Evolutionary conservation across 805 yeast genomes (phyloP), one percentile per base, ranked within the genome.

Genomic region (Tetrapisispora arboricola): DNA sequence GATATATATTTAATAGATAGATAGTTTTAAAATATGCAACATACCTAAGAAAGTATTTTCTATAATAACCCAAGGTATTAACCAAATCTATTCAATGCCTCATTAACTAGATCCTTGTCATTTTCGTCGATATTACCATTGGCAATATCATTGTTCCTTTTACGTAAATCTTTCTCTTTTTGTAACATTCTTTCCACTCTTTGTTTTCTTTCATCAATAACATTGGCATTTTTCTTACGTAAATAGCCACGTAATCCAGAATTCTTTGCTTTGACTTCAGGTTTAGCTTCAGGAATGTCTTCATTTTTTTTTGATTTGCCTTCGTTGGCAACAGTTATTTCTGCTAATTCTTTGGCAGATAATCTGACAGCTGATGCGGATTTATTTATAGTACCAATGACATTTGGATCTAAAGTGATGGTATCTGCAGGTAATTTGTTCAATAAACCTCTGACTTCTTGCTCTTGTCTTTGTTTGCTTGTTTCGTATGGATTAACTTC

Each of bases 401-500:
- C 76, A 54, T 72, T 75, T 43, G 97, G 97, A 70, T 92, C 95
- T 55, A 92, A 67, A 1, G 94, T 71, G 45, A 92, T 92, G 66
- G 94, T 81, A 60, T 90, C 97, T 6, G 96, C 94, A 49, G 83
- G 79, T 49, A 92, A 69, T 64, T 92, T 92, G 65, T 90, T 84
- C 57, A 92, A 65, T 60, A 92, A 71, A 2, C 81, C 64, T 57
- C 90, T 77, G 28, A 92, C 95, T 69, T 92, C 98, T 35, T 75
- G 72, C 65, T 90, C 90, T 63, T 90, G 95, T 70, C 97, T 80
- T 66, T 88, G 96, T 59, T 84, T 81, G 41, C 84, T 77, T 9
- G 95, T 76, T 62, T 86, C 95, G 65, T 72, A 92, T 47, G 98
- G 98, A 61, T 92, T 92, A 54, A 78, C 64, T 64, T 92, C 98